Evolutionary conservation across 148 eudicot genomes (phyloP).

Genomic region (Rhododendron kiyosumense): DNA sequence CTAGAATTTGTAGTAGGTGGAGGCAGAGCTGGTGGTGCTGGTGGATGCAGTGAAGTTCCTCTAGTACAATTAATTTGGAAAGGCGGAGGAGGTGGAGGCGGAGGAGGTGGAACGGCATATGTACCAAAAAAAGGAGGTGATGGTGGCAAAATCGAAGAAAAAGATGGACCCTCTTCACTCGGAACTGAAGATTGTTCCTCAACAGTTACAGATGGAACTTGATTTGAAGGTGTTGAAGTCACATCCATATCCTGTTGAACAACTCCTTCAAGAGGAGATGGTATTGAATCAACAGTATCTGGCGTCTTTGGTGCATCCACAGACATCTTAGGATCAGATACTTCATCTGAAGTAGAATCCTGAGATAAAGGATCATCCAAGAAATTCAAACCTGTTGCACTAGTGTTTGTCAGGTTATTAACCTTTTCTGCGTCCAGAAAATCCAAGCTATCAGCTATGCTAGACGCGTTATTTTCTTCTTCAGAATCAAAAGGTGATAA

Average conservation of each 20-base stretch:
- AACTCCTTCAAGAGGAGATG: slow-evolving; percentile 25
- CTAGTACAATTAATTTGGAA: slow-evolving; percentile 16
- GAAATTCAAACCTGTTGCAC: slow-evolving; percentile 38
- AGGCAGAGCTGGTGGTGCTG: slow-evolving; percentile 22
- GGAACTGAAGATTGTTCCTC: slow-evolving; percentile 21
- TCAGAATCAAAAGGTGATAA: slow-evolving; percentile 94
- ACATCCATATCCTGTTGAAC: slow-evolving; percentile 24
- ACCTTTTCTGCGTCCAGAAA: slow-evolving; percentile 75
- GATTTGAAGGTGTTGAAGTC: slow-evolving; percentile 15
- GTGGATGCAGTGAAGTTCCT: slow-evolving; percentile 6
- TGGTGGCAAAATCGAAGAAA: slow-evolving; percentile 1
- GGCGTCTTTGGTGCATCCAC: slow-evolving; percentile 25
- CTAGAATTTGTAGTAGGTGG: slow-evolving; percentile 21
- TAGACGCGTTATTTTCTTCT: slow-evolving; percentile 78
- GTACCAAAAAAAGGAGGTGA: slow-evolving; percentile 13
- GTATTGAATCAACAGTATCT: slow-evolving; percentile 26
- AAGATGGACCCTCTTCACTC: slow-evolving; percentile 17
- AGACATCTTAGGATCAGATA: slow-evolving; percentile 45
- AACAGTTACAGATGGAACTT: slow-evolving; percentile 16
- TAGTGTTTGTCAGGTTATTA: slow-evolving; percentile 28
- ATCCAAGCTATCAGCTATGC: slow-evolving; percentile 86
- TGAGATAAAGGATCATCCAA: slow-evolving; percentile 70
- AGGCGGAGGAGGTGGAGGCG: slow-evolving; percentile 19
- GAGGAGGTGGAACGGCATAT: slow-evolving; percentile 14
- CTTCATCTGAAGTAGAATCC: slow-evolving; percentile 68